Evolutionary conservation across 2,329 filamentous ascomycete species (phyloP).

Genomic region (Leptographium radiaticola): DNA sequence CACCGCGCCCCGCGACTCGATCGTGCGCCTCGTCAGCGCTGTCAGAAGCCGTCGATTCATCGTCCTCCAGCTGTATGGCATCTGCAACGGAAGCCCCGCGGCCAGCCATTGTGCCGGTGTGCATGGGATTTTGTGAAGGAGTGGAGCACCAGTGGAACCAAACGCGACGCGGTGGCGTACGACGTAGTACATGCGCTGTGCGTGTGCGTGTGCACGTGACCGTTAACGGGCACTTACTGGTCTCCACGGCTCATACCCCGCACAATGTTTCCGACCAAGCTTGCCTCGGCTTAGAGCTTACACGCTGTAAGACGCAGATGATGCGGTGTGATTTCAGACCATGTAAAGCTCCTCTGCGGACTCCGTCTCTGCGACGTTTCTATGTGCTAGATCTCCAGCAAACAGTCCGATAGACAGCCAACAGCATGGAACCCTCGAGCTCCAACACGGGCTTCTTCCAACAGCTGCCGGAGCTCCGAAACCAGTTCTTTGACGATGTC

Average conservation of each 20-base stretch:
- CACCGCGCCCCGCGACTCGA: not conserved
- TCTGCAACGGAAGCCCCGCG: not conserved
- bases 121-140: not conserved
- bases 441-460: slow-evolving; percentile 44
- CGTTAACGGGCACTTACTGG: not conserved
- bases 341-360: too few relatives aligned
- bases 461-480: slow-evolving; percentile 33
- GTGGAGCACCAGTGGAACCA: not conserved
- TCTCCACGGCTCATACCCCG: not conserved
- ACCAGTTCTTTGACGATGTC: slow-evolving; percentile 43
- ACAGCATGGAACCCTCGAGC: slow-evolving; percentile 28
- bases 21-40: not conserved
- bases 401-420: not conserved
- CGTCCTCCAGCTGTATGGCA: slow-evolving; percentile 3
- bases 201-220: not conserved
- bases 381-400: not conserved
- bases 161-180: not conserved
- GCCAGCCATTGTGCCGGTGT: slow-evolving; percentile 5
- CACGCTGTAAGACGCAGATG: too few relatives aligned
- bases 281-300: too few relatives aligned
- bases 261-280: too few relatives aligned
- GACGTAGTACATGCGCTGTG: too few relatives aligned
- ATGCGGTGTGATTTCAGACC: too few relatives aligned
- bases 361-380: too few relatives aligned
- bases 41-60: slow-evolving; percentile 4